Conservation (phyloP, 2,329 filamentous ascomycete species). For the Ramularia endophylla region DNA sequence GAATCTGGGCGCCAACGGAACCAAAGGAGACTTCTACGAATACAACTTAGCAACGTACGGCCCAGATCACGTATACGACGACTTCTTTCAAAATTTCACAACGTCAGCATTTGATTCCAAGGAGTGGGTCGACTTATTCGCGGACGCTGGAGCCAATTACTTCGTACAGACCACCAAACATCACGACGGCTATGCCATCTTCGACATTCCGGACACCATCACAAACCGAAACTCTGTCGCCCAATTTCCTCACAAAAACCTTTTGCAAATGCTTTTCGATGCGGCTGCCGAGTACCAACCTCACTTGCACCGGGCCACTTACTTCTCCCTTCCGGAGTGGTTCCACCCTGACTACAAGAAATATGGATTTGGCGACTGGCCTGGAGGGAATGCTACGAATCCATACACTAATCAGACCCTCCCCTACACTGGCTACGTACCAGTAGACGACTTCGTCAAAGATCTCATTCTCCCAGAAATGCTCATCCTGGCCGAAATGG, state of each 20-base stretch:
- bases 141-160: constrained; percentile 47
- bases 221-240: constrained; percentile 38
- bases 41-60: constrained; percentile 50
- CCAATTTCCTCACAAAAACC: constrained; percentile 36
- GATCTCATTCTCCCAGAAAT: constrained; percentile 42
- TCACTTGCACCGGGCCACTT: constrained; percentile 39
- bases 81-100: constrained; percentile 51
- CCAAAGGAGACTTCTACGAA: constrained; percentile 41
- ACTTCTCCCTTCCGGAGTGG: constrained; percentile 44
- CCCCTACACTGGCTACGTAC: constrained; percentile 41
- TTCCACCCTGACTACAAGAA: constrained; percentile 39
- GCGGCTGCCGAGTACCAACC: constrained; percentile 40
- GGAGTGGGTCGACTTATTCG: constrained; percentile 50
- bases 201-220: constrained; percentile 37
- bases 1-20: constrained; percentile 36
- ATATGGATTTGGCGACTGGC: constrained; percentile 36
- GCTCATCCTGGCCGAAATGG: constrained; percentile 38
- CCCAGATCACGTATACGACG: constrained; percentile 49
- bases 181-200: constrained; percentile 44
- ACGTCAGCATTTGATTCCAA: constrained; percentile 46
- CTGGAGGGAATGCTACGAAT: constrained; percentile 40
- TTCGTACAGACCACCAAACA: constrained; percentile 43
- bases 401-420: constrained; percentile 39
- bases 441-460: constrained; percentile 36
- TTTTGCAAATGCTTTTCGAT: constrained; percentile 40